These are phyloP conservation scores for Stentor coeruleus DNA, from an alignment of 73 alveolate species.

Conservation along the genomic window DNA sequence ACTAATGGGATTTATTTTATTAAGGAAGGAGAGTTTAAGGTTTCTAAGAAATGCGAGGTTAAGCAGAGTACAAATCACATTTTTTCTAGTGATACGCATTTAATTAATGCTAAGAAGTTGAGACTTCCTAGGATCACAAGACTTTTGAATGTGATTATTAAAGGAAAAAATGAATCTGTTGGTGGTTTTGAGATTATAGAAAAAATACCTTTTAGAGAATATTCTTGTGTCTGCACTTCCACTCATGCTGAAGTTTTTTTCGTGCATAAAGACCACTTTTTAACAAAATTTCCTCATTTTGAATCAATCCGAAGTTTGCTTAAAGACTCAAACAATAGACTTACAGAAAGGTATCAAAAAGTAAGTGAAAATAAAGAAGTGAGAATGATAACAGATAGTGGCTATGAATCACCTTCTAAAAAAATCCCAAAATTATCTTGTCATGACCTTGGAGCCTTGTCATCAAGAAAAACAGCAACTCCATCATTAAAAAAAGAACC, in stretches of 20 bases:
- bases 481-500: neutral
- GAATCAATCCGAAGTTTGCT: neutral
- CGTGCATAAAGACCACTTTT: neutral
- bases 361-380: neutral
- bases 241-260: neutral
- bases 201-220: neutral
- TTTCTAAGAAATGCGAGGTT: constrained; percentile 24
- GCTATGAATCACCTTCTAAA: neutral
- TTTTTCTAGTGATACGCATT: neutral
- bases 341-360: neutral
- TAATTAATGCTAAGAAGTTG: neutral
- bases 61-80: neutral
- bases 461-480: neutral
- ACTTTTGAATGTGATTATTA: too few relatives aligned
- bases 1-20: constrained; percentile 36
- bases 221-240: neutral
- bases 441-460: neutral
- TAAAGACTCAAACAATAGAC: neutral
- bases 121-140: neutral
- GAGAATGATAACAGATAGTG: neutral
- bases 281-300: neutral
- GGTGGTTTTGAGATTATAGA: neutral
- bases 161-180: neutral
- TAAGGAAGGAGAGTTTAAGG: constrained; percentile 53
- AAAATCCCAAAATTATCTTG: too few relatives aligned